phyloP scores from a whole-genome alignment of 2,329 filamentous ascomycete genomes.

The Cordyceps tenuipes region DNA sequence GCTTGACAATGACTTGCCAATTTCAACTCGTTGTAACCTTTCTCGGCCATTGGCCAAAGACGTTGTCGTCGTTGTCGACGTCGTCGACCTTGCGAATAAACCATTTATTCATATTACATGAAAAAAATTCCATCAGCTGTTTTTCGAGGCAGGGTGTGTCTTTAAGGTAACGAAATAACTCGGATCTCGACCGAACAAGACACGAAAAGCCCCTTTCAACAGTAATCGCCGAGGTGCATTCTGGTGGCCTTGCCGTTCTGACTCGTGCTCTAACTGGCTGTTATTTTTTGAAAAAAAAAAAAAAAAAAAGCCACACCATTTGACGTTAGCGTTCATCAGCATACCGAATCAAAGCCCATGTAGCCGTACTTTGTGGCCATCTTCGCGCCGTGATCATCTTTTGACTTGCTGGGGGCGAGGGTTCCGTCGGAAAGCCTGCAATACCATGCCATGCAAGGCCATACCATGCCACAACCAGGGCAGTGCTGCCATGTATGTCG shows the following conservation, averaged over 20 bases:
- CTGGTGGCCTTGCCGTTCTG: background rate
- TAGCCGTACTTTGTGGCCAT: background rate
- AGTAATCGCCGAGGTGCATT: conserved; percentile 6
- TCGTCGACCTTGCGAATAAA: background rate
- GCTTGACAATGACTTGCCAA: background rate
- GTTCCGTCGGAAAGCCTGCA: conserved; percentile 4
- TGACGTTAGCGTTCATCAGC: background rate
- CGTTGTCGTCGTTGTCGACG: too few relatives aligned
- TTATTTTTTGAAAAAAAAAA: background rate
- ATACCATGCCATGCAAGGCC: background rate
- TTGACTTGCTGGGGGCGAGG: background rate
- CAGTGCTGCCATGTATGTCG: background rate
- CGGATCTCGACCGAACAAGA: conserved; percentile 8
- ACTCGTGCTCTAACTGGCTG: background rate
- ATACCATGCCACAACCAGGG: background rate
- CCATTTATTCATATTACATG: background rate
- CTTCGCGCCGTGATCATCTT: background rate
- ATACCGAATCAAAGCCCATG: background rate
- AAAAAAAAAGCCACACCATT: too few relatives aligned
- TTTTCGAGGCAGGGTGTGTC: background rate
- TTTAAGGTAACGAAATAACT: background rate
- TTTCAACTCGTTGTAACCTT: background rate
- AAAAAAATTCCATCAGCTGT: background rate
- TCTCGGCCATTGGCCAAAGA: background rate
- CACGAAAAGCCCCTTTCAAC: background rate